Base-by-base conservation (phyloP, 257 asterid genomes). In the Nicotiana knightiana region DNA sequence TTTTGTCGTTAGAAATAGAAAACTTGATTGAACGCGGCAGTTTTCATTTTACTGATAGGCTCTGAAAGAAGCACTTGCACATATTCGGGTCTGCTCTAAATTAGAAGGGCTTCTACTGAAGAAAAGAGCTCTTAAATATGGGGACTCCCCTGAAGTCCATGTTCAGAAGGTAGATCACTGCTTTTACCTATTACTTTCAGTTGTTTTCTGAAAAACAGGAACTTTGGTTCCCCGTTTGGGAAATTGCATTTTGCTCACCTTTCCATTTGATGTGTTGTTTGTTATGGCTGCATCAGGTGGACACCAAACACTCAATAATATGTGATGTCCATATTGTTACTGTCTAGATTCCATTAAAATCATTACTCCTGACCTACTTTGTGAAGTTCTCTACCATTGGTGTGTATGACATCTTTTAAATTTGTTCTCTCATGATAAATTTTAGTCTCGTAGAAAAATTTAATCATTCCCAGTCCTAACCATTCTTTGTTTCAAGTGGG, bases 91-190 rank as follows among this genome's bases (percentile, higher is more conserved):
- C 82, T 93, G 99, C 90, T 92, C 99, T 85, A 89, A 89, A 87
- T 46, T 95, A 78, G 99, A 93, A 87, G 97, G 90, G 78, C 94
- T 95, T 87, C 85, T 95, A 67, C 86, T 95, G 90, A 91, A 88
- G 92, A 93, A 93, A 91, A 92, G 86, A 86, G 83, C 88, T 88
- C 87, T 93, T 70, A 95, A 88, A 85, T 85, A 81, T 88, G 98
- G 97, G 78, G 97, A 93, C 81, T 90, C 96, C 58, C 85, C 93
- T 79, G 97, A 95, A 88, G 83, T 90, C 85, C 99, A 92, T 90
- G 89, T 90, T 61, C 99, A 92, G 67, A 95, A 95, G 98, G 99
- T 95, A 88, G 67, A 43, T 11, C 46, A 65, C 55, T 35, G 37
- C 80, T 61, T 71, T 70, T 37, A 26, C 61, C 39, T 48, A 57